These are phyloP conservation scores for Umbilicus rupestris DNA, from an alignment of 164 flowering plant species.

Conservation along the genomic window DNA sequence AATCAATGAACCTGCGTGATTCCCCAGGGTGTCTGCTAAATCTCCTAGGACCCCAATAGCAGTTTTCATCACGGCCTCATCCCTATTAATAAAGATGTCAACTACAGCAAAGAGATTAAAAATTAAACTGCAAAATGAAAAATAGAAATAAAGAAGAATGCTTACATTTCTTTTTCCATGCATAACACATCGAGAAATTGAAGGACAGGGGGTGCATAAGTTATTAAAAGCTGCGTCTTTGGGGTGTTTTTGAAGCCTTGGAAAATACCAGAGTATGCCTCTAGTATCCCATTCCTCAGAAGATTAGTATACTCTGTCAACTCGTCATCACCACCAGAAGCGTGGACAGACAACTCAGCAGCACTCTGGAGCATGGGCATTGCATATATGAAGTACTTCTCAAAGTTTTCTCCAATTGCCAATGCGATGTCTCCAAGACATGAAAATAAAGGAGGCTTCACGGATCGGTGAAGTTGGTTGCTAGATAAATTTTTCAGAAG, in stretches of 20 bases:
- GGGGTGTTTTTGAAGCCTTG: constrained; percentile 54
- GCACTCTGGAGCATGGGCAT: constrained; percentile 72
- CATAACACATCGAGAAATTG: constrained; percentile 50
- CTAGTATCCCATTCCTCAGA: constrained; percentile 47
- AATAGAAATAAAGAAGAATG: constrained; percentile 7
- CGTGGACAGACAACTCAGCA: constrained; percentile 38
- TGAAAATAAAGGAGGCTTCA: constrained; percentile 57
- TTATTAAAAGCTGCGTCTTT: constrained; percentile 44
- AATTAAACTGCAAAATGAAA: neutral
- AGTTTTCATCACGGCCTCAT: constrained; percentile 68
- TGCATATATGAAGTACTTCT: constrained; percentile 55
- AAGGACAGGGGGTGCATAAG: constrained; percentile 44
- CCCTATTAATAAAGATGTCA: constrained; percentile 31
- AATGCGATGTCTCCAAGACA: constrained; percentile 59
- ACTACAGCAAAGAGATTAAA: neutral
- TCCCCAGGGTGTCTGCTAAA: constrained; percentile 77
- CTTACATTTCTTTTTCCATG: constrained; percentile 46
- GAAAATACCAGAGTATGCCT: constrained; percentile 60
- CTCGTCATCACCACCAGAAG: constrained; percentile 45
- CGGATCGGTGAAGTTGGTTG: constrained; percentile 49
- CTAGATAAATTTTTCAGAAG: constrained; percentile 57
- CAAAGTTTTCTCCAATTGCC: constrained; percentile 58
- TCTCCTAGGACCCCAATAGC: constrained; percentile 86
- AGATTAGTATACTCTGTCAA: constrained; percentile 42
- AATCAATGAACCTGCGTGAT: constrained; percentile 59